phyloP scores from a whole-genome alignment of 2,329 filamentous ascomycete genomes.

The Laburnicola sp. region DNA sequence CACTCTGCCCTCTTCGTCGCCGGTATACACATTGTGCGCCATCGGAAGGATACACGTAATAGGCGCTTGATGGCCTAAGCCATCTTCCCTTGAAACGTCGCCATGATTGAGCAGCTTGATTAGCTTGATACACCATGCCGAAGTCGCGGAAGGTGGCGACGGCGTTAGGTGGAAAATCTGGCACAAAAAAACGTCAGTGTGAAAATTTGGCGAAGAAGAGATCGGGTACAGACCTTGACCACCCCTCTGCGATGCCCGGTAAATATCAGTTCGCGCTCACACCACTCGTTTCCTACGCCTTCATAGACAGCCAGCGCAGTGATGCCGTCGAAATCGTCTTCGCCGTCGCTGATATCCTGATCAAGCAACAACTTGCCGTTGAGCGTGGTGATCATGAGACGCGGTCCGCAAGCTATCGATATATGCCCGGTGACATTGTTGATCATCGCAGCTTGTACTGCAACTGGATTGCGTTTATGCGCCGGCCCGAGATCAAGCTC shows the following conservation, averaged over 20 bases:
- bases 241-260: conserved; percentile 84
- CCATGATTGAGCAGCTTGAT: conserved; percentile 81
- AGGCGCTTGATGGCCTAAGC: conserved; percentile 60
- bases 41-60: conserved; percentile 87
- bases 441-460: conserved; percentile 73
- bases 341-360: conserved; percentile 72
- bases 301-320: conserved; percentile 90
- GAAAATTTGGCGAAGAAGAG: background rate
- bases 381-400: conserved; percentile 78
- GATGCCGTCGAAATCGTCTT: conserved; percentile 69
- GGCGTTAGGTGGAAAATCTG: conserved; percentile 63
- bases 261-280: conserved; percentile 82
- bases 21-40: conserved; percentile 84
- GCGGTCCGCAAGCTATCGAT: conserved; percentile 75
- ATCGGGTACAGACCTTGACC: conserved; percentile 62
- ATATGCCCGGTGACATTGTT: conserved; percentile 92
- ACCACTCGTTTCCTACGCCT: conserved; percentile 85
- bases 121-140: conserved; percentile 72
- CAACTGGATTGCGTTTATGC: conserved; percentile 27
- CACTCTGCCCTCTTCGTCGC: conserved; percentile 89
- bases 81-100: conserved; percentile 66
- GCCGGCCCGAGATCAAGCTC: conserved; percentile 58
- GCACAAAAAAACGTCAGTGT: background rate
- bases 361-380: conserved; percentile 84
- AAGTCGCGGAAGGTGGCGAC: conserved; percentile 52